Base-by-base conservation (phyloP, 345 rosid species). In the Eutrema japonicum region DNA sequence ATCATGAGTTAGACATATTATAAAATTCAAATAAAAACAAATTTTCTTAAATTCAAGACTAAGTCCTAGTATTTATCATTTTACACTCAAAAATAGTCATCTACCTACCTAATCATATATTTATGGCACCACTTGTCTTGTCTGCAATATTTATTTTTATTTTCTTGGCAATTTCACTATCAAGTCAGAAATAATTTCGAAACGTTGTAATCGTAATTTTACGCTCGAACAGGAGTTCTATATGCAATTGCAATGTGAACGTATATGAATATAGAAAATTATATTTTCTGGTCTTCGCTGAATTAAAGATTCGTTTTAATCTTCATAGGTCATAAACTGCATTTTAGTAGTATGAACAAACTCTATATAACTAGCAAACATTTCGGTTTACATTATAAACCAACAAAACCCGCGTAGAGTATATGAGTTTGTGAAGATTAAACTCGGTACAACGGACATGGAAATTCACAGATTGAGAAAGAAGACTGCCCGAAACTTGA, bases 311-410 rank as follows among this genome's bases (percentile, higher is more conserved):
- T 62, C 68, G 54, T 30, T 32, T 7, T 3, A 57, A 45, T 13
- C 4, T 22, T 69, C 65, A 46, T 46, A 5, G 38, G 10, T 8
- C 42, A 55, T 57, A 35, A 68, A 48, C 38, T 47, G 40, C 38
- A 48, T 59, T 62, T 22, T 3, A 10, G 45, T 13, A n/a, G 58
- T 16, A 56, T 37, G 29, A 65, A 40, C 66, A 46, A 8, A 38
- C 29, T 65, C 66, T 37, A 3, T 12, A 1, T 27, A 48, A 38
- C 30, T n/a, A 41, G 13, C 47, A 36, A 14, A 46, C 61, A 40
- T 46, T 46, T 65, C 33, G 30, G 13, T 55, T 55, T 55, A 37
- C 43, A 6, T 18, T 29, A 50, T 68, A 55, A 46, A 38, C 65
- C 33, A 41, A 33, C 38, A 8, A 18, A 66, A 10, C 37, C 30